These are phyloP conservation scores for Combretum micranthum DNA, from an alignment of 345 rosid species.

Conservation along the genomic window DNA sequence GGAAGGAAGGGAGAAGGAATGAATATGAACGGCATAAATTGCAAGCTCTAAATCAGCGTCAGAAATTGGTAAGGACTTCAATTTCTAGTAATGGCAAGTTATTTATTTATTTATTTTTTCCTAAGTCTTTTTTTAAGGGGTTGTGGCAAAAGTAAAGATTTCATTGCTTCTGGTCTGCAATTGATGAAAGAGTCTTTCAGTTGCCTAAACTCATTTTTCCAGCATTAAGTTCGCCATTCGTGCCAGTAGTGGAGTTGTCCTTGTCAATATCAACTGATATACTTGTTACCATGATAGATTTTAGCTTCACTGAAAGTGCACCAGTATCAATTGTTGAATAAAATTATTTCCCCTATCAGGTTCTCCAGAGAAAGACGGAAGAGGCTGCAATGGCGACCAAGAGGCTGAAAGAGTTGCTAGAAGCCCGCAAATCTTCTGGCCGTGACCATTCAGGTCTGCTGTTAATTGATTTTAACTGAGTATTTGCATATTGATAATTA, in stretches of 20 bases:
- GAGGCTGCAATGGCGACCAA: conserved; percentile 99
- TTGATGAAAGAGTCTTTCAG: no score
- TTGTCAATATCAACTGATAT: no score
- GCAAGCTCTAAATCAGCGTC: conserved; percentile 94
- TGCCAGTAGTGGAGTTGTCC: no score
- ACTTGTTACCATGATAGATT: no score
- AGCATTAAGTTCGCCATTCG: no score
- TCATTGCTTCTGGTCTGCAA: no score
- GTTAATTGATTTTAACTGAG: neutral
- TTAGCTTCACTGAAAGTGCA: no score
- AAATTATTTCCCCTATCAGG: conserved; percentile 39
- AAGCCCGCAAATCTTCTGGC: conserved; percentile 83
- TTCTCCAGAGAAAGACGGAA: conserved; percentile 97
- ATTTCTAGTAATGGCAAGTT: conserved; percentile 2
- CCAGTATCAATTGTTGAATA: conserved; percentile 3
- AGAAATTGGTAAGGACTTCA: conserved; percentile 65
- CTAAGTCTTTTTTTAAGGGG: no score
- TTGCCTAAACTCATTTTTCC: no score
- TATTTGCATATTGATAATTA: neutral
- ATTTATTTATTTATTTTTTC: no score
- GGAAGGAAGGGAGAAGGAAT: conserved; percentile 93
- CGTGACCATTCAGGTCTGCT: conserved; percentile 68
- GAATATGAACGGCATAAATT: conserved; percentile 98
- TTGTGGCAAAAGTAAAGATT: no score
- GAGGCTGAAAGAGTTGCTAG: conserved; percentile 91